phyloP scores from a whole-genome alignment of 805 yeast species.

The Yarrowia divulgata region DNA sequence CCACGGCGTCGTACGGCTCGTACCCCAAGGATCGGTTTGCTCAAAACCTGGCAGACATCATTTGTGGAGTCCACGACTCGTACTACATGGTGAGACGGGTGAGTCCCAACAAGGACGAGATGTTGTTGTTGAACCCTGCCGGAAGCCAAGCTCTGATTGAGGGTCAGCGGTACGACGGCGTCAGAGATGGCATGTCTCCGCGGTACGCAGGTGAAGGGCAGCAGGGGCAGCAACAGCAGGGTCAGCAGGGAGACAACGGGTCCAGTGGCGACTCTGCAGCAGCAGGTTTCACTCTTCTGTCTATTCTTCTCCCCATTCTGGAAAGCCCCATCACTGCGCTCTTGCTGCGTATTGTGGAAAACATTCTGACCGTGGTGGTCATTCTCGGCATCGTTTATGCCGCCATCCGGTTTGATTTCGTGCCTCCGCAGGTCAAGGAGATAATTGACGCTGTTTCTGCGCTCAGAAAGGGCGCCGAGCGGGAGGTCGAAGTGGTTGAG shows the following conservation, averaged over 20 bases:
- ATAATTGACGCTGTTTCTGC: conserved; percentile 42
- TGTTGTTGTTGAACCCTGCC: conserved; percentile 15
- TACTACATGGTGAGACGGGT: conserved; percentile 27
- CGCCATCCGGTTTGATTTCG: conserved; percentile 45
- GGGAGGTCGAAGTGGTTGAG: background rate
- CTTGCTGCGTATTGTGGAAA: conserved; percentile 51
- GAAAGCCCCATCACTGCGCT: conserved; percentile 21
- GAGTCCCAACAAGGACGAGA: conserved; percentile 8
- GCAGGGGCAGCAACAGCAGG: background rate
- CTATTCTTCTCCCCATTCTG: conserved; percentile 2
- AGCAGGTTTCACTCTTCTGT: background rate
- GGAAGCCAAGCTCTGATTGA: conserved; percentile 39
- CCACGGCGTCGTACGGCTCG: conserved; percentile 44
- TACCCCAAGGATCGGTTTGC: conserved; percentile 27
- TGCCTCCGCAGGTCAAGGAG: conserved; percentile 45
- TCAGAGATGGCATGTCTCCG: conserved; percentile 14
- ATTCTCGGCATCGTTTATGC: conserved; percentile 47
- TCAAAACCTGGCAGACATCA: conserved; percentile 39
- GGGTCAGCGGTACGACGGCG: conserved; percentile 10
- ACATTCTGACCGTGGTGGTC: conserved; percentile 52
- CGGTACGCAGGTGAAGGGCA: conserved; percentile 7
- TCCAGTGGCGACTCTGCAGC: background rate
- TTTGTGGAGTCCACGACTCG: conserved; percentile 46
- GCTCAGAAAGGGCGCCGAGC: conserved; percentile 1
- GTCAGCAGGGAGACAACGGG: background rate